Evolutionary conservation across 805 yeast genomes (phyloP), one percentile per base, ranked within the genome.

Genomic region (Kuraishia hungarica): DNA sequence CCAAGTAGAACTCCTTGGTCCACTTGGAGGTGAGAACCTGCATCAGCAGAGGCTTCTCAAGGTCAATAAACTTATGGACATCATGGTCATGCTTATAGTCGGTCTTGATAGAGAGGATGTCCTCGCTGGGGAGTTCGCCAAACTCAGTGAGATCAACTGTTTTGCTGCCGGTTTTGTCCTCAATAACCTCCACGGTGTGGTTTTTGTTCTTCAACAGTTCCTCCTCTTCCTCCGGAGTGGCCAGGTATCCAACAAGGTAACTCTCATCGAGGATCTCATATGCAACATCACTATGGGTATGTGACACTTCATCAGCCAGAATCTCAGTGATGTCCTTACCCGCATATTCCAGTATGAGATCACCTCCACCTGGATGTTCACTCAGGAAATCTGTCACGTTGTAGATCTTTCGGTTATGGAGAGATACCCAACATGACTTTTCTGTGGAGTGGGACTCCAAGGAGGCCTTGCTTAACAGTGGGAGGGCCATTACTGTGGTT

Each of bases 231-330:
- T 81, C 86, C 6, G 74, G 78, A 1, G 92, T 87, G 21, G 97
- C 97, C 61, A 93, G 70, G 65, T 85, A 86, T 0, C 96, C 97
- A 49, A 93, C 82, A 56, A 90, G 71, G 77, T 86, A 87, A 55
- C 77, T 84, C 56, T 93, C 97, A 62, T 90, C 93, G 60, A 93
- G 72, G 78, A 93, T 87, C 59, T 90, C 97, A 67, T 91, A 91
- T 1, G 97, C 94, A 43, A 86, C 72, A 62, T 89, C 96, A 2
- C 94, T 84, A 70, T 93, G 97, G 53, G 79, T 82, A 67, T 92
- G 97, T 43, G 85, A 76, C 4, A 67, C 68, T 17, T 73, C 72
- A 65, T 92, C 97, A 7, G 85, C 83, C 79, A 93, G 80, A 51
- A 90, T 83, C 54, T 81, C 81, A 10, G 97, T 89, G 53, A 81